Evolutionary conservation across 2,329 filamentous ascomycete genomes (phyloP), one percentile per base, ranked within the genome.

Genomic region (Fusarium xyrophilum): DNA sequence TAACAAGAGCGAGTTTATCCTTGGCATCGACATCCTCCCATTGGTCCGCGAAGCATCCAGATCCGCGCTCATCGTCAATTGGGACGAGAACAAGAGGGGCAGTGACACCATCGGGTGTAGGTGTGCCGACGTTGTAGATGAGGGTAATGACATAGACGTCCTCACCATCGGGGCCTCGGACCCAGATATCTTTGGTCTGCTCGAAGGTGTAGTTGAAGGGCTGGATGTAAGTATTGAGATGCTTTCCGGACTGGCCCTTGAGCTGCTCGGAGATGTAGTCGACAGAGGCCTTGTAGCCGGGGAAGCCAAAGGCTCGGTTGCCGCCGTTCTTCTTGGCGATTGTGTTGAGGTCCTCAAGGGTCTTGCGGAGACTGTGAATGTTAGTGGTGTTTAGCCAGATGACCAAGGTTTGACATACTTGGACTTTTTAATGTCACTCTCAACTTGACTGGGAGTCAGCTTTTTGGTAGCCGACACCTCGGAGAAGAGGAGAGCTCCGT

Each of bases 261-360:
- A 79, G 75, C 15, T 83, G 82, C 55, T 83, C 82, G 8, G 86
- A 78, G 59, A 89, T 77, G 71, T 84, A 89, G 69, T 89, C 85
- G 21, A 85, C 76, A 0, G 86, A 88, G 3, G 85, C 86, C 52
- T 82, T 81, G 79, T 84, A 89, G 17, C 87, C 87, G 2, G 86
- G 85, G 13, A 85, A 78, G 17, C 87, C 87, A 60, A 87, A 88
- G 8, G 87, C 87, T 52, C 87, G 82, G 75, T 88, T 88, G 19
- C 86, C 86, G 39, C 84, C 85, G 69, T 89, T 85, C 53, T 82
- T 79, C 32, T 76, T 77, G 15, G 82, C 86, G 56, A 89, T 88
- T 43, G 81, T 76, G 72, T 88, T 80, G 9, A 89, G 79, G 60
- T 83, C 80, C 71, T 81, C 79, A n/a, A 89, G 82, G 46, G 85